Base-by-base conservation (phyloP, 73 alveolate species). In the Diophrys appendiculata region DNA sequence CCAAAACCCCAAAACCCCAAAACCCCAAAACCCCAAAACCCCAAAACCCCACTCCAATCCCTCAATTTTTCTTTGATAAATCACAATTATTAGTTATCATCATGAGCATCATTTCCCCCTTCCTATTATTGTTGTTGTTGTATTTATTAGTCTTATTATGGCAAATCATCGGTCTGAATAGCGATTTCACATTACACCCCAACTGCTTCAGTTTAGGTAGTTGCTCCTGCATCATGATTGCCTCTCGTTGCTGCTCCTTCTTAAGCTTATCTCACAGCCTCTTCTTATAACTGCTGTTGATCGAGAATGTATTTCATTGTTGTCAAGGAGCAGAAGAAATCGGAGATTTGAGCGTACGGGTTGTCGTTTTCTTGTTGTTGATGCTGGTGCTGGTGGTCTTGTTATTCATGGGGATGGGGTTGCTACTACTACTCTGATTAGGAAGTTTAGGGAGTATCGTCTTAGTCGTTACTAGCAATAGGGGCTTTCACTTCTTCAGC, bases 241-340 rank as follows among this genome's bases (percentile, higher is more conserved):
- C 28, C 28, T 60, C 30, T 23, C 30, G 31, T 2, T 60, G 2
- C 71, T 60, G 28, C 30, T 60, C 25, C 13, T 23, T 3, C 25
- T 31, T 3, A 23, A 60, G 11, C 33, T 60, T 60, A 3, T 60
- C n/a, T 60, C 28, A 60, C 71, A 3, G 25, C 71, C 25, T 60
- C 71, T 11, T 60, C 71, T 60, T 60, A n/a, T n/a, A n/a, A n/a
- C n/a, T 60, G 71, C 18, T 60, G 71, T 60, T 60, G 71, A 23
- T 60, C 71, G 2, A 60, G 71, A 23, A 60, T 60, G 28, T 23
- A 60, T 23, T 60, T 60, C 31, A 60, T 31, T 23, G 71, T 60
- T 23, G 71, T 60, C 18, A 60, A 31, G 28, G 71, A 60, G 71
- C 71, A 60, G 71, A 60, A 60, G 71, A 60, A 60, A 23, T 60